A percentile compares a stretch with the other conserved stretches of the same genome.
Conservation (phyloP, 78 protist genomes). For the Emiliania huxleyi region DNA sequence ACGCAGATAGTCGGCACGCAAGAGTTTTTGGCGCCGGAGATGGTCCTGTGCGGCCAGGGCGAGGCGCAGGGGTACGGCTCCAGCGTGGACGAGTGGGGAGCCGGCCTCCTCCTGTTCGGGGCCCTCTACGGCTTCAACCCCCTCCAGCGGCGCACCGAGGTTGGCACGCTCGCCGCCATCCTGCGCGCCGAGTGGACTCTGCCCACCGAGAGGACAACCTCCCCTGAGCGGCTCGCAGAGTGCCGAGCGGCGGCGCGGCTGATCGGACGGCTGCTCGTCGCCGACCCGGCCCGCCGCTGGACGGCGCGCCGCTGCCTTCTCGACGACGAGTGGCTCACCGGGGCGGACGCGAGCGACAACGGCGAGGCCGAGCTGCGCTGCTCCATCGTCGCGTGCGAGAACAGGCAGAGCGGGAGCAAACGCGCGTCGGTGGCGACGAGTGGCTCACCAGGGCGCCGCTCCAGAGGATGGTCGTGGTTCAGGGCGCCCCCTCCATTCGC, state of each 20-base stretch:
- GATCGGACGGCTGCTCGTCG: not conserved
- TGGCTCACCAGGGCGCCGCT: too few relatives aligned
- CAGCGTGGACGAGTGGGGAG: not conserved
- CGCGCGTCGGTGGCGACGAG: too few relatives aligned
- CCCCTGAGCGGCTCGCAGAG: not conserved
- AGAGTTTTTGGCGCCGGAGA: not conserved
- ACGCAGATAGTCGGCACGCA: not conserved
- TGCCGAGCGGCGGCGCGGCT: not conserved
- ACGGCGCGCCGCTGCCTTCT: not conserved
- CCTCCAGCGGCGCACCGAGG: not conserved
- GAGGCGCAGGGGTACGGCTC: not conserved
- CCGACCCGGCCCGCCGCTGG: not conserved
- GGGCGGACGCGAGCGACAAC: not conserved
- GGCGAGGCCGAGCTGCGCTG: too few relatives aligned
- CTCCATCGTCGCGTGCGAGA: too few relatives aligned
- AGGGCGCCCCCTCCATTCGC: too few relatives aligned
- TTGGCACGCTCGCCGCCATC: not conserved
- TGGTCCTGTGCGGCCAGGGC: conserved; percentile 11
- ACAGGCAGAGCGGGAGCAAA: too few relatives aligned
- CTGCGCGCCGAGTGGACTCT: not conserved
- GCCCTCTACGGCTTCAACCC: not conserved
- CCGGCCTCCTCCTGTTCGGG: not conserved
- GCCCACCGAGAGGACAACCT: not conserved
- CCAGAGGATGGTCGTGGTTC: too few relatives aligned
- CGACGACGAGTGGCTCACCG: not conserved